These are phyloP conservation scores for Tetrahymena thermophila DNA, from an alignment of 73 alveolate species.

Conservation along the genomic window DNA sequence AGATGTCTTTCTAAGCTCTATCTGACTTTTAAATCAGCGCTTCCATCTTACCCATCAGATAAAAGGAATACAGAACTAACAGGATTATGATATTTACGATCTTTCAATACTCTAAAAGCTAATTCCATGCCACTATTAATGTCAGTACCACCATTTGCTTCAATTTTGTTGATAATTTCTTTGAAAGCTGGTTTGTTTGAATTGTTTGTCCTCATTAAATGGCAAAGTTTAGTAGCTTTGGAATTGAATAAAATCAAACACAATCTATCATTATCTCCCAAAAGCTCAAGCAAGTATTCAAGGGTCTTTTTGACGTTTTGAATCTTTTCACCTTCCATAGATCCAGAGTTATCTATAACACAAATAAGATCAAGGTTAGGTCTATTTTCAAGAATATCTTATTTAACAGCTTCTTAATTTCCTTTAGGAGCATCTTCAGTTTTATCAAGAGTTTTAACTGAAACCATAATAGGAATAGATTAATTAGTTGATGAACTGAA, in stretches of 20 bases:
- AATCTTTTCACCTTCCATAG: neutral
- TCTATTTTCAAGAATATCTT: neutral
- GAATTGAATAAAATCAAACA: neutral
- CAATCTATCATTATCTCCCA: neutral
- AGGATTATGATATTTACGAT: slow-evolving; percentile 14
- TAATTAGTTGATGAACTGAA: neutral
- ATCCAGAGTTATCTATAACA: neutral
- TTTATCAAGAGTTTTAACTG: neutral
- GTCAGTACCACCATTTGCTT: slow-evolving; percentile 25
- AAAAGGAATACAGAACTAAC: slow-evolving; percentile 16
- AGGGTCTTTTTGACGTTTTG: neutral
- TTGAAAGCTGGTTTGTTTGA: slow-evolving; percentile 1
- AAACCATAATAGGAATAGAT: neutral
- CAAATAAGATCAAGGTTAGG: neutral
- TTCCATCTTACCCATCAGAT: slow-evolving; percentile 29
- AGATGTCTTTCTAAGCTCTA: neutral
- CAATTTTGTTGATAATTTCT: neutral
- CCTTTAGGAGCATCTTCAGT: neutral
- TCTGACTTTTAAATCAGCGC: neutral
- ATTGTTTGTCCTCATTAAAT: slow-evolving; percentile 31
- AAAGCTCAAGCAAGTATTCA: neutral
- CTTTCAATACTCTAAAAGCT: slow-evolving; percentile 7
- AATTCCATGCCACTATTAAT: slow-evolving; percentile 14
- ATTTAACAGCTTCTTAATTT: neutral
- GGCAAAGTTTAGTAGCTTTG: neutral